Base-by-base conservation (phyloP, 2,329 filamentous ascomycete species). In the Bisporella sp. region DNA sequence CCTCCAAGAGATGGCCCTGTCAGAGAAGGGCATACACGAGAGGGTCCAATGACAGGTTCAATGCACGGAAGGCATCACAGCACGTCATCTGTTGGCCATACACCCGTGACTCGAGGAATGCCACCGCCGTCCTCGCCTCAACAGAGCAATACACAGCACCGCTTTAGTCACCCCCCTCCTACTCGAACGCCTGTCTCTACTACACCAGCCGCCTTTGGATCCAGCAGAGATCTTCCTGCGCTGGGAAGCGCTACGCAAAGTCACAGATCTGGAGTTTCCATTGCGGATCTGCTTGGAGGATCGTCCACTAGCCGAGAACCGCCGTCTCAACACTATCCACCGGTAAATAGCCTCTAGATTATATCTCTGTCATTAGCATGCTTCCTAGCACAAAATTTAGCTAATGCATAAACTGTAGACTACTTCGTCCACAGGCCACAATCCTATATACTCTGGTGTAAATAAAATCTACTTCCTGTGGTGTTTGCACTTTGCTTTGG, bases 211-310 rank as follows among this genome's bases (percentile, higher is more conserved):
- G 62, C 69, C 0, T 77, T 76, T 57, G 66, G 68, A 47, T 68
- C 66, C 30, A 69, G 71, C 53, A 77, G 81, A 62, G 81, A 85
- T 57, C 70, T 78, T 45, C 73, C 79, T 45, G 69, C 71, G 13
- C 62, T 77, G 41, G 21, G 21, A 21, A 70, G 2, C 8, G 35
- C 35, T 37, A 8, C 35, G 8, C 35, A 37, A 47, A 78, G 78
- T 61, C 82, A 80, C 68, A 87, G 87, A 83, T 85, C 84, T 44
- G 87, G 87, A 66, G 85, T 82, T n/a, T 83, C 83, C 42, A 79
- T 88, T 37, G 35, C 35, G 8, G 35, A 37, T 37, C 35, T 37
- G 68, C 76, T 87, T 53, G 84, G 82, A 52, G 73, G 71, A 9
- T 61, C 73, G 44, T 68, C 75, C 46, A 69, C 69, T 49, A 59